Base-by-base conservation (phyloP, 2,329 filamentous ascomycete genomes). In the Cordyceps cateniannulata region DNA sequence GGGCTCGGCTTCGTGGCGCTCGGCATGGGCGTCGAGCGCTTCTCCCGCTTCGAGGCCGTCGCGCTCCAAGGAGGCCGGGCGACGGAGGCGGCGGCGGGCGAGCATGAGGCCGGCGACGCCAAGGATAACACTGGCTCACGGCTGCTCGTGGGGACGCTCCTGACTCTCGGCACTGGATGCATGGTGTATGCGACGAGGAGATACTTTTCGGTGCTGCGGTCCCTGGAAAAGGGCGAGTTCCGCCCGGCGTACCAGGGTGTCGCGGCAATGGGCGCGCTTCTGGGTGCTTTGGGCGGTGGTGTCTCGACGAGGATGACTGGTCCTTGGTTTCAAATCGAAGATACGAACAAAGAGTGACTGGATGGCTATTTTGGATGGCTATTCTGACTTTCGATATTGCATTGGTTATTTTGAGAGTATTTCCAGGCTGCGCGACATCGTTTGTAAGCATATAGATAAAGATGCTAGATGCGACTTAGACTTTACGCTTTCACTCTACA, bases 1-100 rank as follows among this genome's bases (percentile, higher is more conserved):
- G 79, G 79, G 0, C 75, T 82, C 5, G 79, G 79, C 6, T 81
- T 81, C 68, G 74, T 81, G 42, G 79, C 79, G 1, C 72, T 82
- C 1, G 79, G 79, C 22, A 76, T 81, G 32, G 80, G 79, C n/a
- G 69, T 77, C 44, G 74, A 76, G 55, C 73, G 75, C 45, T 75
- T 82, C 59, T 74, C 76, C 59, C 77, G 78, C 63, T 71, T 81
- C 53, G 78, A 80, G 24, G 59, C 65, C 71, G 8, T 62, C 62
- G 10, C 66, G 66, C 55, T 62, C 70, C 18, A 18, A 16, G 25
- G 12, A 35, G 5, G 29, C 29, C 29, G 29, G 22, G 24, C 14
- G 22, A 3, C 45, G 14, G 45, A 48, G n/a, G 22, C 7, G 24
- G 3, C 16, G 63, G 47, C 60, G 59, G n/a, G 60, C 54, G 42